phyloP scores from a whole-genome alignment of 2,329 filamentous ascomycete species.

The Rachicladosporium sp. region DNA sequence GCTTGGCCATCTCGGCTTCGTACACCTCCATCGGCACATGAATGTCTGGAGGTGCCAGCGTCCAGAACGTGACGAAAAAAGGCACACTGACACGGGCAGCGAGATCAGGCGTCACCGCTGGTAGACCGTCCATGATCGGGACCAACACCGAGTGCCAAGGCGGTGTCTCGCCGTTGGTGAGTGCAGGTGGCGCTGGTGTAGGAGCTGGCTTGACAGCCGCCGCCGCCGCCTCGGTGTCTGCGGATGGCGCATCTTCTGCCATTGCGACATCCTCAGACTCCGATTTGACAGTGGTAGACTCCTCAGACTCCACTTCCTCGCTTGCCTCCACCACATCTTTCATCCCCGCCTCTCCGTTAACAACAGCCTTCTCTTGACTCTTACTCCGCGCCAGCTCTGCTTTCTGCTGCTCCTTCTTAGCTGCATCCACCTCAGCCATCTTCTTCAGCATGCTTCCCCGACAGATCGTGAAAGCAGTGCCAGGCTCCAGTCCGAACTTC shows the following conservation, averaged over 20 bases:
- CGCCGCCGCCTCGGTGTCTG: constrained; percentile 23
- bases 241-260: constrained; percentile 10
- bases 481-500: constrained; percentile 67
- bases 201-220: constrained; percentile 1
- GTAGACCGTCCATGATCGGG: constrained; percentile 59
- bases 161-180: constrained; percentile 2
- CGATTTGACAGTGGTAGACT: constrained; percentile 9
- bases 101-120: constrained; percentile 45
- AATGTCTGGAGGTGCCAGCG: constrained; percentile 71
- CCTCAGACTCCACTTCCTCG: constrained; percentile 8
- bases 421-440: constrained; percentile 35
- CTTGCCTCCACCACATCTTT: constrained; percentile 17
- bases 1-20: constrained; percentile 56
- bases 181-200: constrained; percentile 3
- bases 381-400: constrained; percentile 16
- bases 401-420: constrained; percentile 22
- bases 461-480: constrained; percentile 74
- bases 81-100: constrained; percentile 62
- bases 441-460: constrained; percentile 60
- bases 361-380: constrained; percentile 29
- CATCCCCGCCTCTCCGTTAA: constrained; percentile 35
- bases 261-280: constrained; percentile 3
- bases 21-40: constrained; percentile 67
- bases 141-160: constrained; percentile 60
- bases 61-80: constrained; percentile 89